Evolutionary conservation across 2,329 filamentous ascomycete genomes (phyloP).

Genomic region (Epichloe hybrida): DNA sequence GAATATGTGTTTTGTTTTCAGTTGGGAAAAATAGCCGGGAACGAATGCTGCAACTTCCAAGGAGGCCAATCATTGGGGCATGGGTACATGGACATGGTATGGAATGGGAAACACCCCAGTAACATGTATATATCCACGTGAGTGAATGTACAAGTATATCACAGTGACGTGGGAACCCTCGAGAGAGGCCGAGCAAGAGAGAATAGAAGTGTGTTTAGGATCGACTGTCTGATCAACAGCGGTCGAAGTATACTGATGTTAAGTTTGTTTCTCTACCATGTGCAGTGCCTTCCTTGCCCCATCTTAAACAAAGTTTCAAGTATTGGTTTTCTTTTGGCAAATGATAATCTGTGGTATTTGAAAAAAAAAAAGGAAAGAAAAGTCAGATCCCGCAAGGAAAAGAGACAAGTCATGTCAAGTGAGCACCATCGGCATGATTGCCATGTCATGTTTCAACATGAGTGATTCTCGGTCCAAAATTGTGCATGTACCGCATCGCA

Average conservation of each 20-base stretch:
- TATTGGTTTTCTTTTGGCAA: not conserved
- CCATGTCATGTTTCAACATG: not conserved
- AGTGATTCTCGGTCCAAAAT: not conserved
- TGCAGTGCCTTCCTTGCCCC: not conserved
- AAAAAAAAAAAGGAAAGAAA: not conserved
- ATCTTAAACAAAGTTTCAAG: too few relatives aligned
- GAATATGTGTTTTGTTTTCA: too few relatives aligned
- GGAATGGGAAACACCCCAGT: too few relatives aligned
- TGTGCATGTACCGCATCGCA: not conserved
- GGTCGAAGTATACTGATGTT: too few relatives aligned
- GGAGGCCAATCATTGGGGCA: too few relatives aligned
- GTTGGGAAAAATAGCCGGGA: too few relatives aligned
- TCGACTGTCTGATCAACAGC: not conserved
- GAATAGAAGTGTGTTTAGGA: not conserved
- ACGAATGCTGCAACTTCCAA: too few relatives aligned
- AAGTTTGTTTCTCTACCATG: not conserved
- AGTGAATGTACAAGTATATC: not conserved
- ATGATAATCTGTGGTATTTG: not conserved
- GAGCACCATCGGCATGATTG: not conserved
- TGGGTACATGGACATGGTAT: too few relatives aligned
- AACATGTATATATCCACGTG: too few relatives aligned
- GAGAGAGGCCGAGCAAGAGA: not conserved
- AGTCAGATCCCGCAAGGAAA: not conserved
- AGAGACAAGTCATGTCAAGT: not conserved
- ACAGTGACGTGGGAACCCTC: not conserved